phyloP scores from a whole-genome alignment of 2,329 filamentous ascomycete species.

The Leptographium radiaticola region DNA sequence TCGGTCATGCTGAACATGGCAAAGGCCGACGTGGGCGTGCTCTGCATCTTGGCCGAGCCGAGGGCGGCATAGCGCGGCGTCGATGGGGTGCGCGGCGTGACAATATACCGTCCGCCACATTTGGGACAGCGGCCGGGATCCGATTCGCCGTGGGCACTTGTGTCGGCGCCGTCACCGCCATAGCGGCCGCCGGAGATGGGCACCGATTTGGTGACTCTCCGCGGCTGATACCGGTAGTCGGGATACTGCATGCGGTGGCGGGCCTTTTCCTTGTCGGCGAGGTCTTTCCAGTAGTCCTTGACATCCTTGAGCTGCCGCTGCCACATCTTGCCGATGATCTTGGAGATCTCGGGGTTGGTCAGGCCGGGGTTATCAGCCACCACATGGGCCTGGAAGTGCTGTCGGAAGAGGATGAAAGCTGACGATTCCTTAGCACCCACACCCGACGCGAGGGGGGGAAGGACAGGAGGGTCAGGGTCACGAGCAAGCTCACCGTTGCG shows the following conservation, averaged over 20 bases:
- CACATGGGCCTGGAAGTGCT: conserved; percentile 77
- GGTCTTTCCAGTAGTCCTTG: conserved; percentile 75
- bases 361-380: conserved; percentile 75
- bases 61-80: conserved; percentile 20
- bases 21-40: neutral
- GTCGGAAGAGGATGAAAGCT: conserved; percentile 97
- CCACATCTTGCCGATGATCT: conserved; percentile 94
- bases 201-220: conserved; percentile 38
- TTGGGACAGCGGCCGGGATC: conserved; percentile 50
- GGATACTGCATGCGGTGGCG: conserved; percentile 84
- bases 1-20: neutral
- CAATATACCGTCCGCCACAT: conserved; percentile 57
- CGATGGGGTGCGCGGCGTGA: conserved; percentile 46
- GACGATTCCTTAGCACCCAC: neutral
- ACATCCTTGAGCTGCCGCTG: conserved; percentile 57
- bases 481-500: conserved; percentile 37
- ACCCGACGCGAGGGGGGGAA: neutral
- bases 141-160: conserved; percentile 12
- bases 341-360: conserved; percentile 91
- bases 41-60: neutral
- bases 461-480: neutral
- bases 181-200: neutral
- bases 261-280: conserved; percentile 87
- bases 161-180: conserved; percentile 22
- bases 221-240: conserved; percentile 86